Base-by-base conservation (phyloP, 2,329 filamentous ascomycete genomes). In the Exophiala aquamarina region DNA sequence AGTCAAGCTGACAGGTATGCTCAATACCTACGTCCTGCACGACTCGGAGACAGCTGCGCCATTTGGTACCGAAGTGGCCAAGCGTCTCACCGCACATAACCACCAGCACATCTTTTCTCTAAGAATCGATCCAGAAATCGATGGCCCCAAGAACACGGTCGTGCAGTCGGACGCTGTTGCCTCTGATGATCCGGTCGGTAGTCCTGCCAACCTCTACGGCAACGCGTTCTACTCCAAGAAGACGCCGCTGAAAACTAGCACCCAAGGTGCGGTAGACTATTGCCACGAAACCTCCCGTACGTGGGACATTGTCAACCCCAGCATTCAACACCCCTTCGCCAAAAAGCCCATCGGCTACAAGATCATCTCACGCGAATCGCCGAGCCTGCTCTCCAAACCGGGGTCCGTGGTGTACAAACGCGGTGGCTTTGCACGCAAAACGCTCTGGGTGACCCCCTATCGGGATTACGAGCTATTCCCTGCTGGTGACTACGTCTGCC, bases 61-160 rank as follows among this genome's bases (percentile, higher is more conserved):
- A 48, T 95, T 88, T 88, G 90, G 91, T 45, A 95, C 89, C 0
- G 85, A 95, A 66, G 90, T 95, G 6, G 92, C 92, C 61, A 87
- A 88, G 0, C 84, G 87, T 32, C 89, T 95, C 61, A 94, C 95
- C 61, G 90, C 91, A 0, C 90, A 95, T 71, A 95, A 95, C 71
- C 91, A 95, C 68, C 89, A 96, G 69, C 91, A 96, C 67, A 78
- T 96, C 19, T 95, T 96, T 79, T 95, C 89, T 63, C 73, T 95
- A 31, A 87, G 90, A 33, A 74, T 95, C 34, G 87, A 96, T 64
- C 81, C 90, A 23, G 92, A 91, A 62, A 79, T 96, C 44, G 91
- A 95, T 62, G 91, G 90, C 0, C 81, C 84, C 1, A 77, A 83
- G 55, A 96, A 95, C 66, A 91, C 89, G 0, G 77, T 95, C 49